Conservation (phyloP, 495 filamentous ascomycete species). For the Penicillium alfredii region DNA sequence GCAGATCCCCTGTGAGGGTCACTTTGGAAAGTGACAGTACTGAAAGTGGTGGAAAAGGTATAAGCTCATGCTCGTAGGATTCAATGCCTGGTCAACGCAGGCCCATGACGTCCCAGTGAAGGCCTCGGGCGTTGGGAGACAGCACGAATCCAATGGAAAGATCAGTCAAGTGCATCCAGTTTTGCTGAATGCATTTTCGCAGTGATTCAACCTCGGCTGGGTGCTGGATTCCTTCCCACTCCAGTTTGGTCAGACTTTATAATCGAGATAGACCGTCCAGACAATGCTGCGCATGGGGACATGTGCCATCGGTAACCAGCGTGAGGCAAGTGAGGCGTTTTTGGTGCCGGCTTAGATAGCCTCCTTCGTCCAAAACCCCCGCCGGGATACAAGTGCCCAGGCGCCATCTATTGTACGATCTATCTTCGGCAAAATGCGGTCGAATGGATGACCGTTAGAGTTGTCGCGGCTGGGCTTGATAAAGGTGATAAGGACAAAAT, state of each 20-base stretch:
- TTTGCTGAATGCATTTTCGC: constrained; percentile 4
- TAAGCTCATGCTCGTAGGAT: neutral
- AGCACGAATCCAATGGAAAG: constrained; percentile 5
- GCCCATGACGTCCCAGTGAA: neutral
- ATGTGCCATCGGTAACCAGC: constrained; percentile 10
- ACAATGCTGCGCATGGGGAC: constrained; percentile 4
- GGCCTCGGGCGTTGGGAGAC: neutral
- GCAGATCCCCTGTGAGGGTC: neutral
- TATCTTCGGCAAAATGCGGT: too few relatives aligned
- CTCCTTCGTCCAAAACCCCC: constrained; percentile 8
- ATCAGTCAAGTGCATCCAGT: neutral
- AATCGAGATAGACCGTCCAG: constrained; percentile 5
- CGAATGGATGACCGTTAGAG: too few relatives aligned
- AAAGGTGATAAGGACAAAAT: too few relatives aligned
- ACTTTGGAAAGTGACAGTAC: neutral
- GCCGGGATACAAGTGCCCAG: constrained; percentile 11
- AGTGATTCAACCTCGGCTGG: constrained; percentile 5
- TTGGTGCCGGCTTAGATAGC: constrained; percentile 5
- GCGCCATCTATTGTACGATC: constrained; percentile 13
- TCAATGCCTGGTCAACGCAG: neutral
- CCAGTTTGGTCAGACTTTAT: constrained; percentile 1
- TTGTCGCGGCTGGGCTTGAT: too few relatives aligned
- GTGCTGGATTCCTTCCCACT: constrained; percentile 14
- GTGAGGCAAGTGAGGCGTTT: constrained; percentile 1
- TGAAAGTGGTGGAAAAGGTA: neutral